These are phyloP conservation scores for Phytophthora hybrid DNA, from an alignment of 352 stramenopile species.

Conservation along the genomic window DNA sequence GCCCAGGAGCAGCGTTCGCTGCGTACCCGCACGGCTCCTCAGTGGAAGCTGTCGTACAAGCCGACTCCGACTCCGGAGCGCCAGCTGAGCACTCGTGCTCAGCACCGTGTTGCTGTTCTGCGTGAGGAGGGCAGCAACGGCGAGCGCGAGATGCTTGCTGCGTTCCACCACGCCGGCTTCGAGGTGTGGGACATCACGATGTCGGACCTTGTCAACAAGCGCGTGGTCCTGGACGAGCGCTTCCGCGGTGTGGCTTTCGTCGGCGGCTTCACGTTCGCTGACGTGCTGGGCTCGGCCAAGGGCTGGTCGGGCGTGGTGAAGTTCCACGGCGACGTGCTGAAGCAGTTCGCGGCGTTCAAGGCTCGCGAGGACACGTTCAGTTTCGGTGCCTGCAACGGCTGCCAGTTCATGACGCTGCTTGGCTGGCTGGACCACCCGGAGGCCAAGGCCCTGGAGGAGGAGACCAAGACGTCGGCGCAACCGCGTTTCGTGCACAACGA, in stretches of 20 bases:
- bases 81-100: slow-evolving; percentile 76
- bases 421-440: slow-evolving; percentile 94
- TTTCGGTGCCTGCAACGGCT: slow-evolving; percentile 99
- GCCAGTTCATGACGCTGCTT: slow-evolving; percentile 99
- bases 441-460: slow-evolving; percentile 56
- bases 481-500: slow-evolving; percentile 99
- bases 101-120: slow-evolving; percentile 97
- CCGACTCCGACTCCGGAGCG: slow-evolving; percentile 85
- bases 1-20: slow-evolving; percentile 94
- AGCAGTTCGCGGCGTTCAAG: slow-evolving; percentile 98
- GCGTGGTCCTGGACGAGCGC: slow-evolving; percentile 90
- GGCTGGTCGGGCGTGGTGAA: slow-evolving; percentile 98
- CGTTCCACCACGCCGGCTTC: slow-evolving; percentile 97
- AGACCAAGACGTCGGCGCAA: slow-evolving; percentile 64
- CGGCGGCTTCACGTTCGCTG: slow-evolving; percentile 98
- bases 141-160: slow-evolving; percentile 98
- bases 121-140: slow-evolving; percentile 99
- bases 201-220: slow-evolving; percentile 94
- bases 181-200: slow-evolving; percentile 99
- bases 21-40: slow-evolving; percentile 83
- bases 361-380: slow-evolving; percentile 97
- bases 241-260: slow-evolving; percentile 99
- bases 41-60: slow-evolving; percentile 92
- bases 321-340: slow-evolving; percentile 96
- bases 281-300: slow-evolving; percentile 99